Base-by-base conservation (phyloP, 2,329 filamentous ascomycete species). In the Phialophora tarda region DNA sequence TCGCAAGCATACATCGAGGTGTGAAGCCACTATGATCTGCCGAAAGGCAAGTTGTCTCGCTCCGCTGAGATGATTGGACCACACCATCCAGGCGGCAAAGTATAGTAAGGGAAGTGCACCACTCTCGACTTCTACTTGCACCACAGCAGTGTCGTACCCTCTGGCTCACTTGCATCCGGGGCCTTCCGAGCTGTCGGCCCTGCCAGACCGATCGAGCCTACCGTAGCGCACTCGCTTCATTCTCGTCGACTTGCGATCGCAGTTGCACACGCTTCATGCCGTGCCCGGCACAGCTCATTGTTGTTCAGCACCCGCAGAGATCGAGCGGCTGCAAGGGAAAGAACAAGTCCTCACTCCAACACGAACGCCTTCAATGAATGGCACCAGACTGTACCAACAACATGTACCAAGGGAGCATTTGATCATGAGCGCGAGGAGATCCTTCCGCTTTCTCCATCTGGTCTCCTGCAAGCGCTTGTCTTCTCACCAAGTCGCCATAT, bases 1-100 rank as follows among this genome's bases (percentile, higher is more conserved):
- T 99, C 76, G 95, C 95, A 4, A 93, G 93, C 61, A 96, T 99
- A 71, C 96, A 99, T 77, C 97, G 93, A 83, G 95, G 94, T 8
- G 90, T 99, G 75, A 99, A 99, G 84, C 93, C 87, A 10, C 30
- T 61, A 32, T 61, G 48, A 51, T 12, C 48, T 51, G 21, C 10
- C 17, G 4, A 7, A 44, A n/a, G 38, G 38, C 38, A 44, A 8
- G 17, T n/a, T n/a, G 38, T 44, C 38, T 44, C 38, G 6, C 38
- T 44, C 14, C 38, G 17, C 5, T 8, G 38, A 44, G 38, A n/a
- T 17, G 5, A n/a, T n/a, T n/a, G 17, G 38, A 44, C 7, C 38
- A n/a, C 17, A n/a, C 38, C 38, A n/a, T n/a, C 17, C 38, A n/a
- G 38, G 17, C 17, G 38, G 17, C 14, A n/a, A 44, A 44, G 38